These are phyloP conservation scores for Emericellopsis terricola DNA, from an alignment of 495 filamentous ascomycete genomes.

Conservation along the genomic window DNA sequence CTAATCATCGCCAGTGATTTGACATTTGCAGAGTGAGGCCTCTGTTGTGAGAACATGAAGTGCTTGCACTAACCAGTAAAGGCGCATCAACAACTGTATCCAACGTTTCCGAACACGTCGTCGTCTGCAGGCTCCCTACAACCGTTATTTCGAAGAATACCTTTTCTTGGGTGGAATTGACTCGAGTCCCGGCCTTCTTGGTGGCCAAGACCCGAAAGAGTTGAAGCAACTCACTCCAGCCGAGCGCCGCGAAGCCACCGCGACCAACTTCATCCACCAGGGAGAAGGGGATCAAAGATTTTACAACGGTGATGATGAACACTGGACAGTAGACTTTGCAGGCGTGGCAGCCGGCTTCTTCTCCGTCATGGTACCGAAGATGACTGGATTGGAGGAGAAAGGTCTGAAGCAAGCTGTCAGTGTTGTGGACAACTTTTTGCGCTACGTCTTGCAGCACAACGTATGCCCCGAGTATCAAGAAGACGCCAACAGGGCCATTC, in stretches of 20 bases:
- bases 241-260: conserved; percentile 42
- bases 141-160: conserved; percentile 58
- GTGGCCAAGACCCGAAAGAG: conserved; percentile 35
- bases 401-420: conserved; percentile 9
- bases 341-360: conserved; percentile 61
- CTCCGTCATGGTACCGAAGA: conserved; percentile 10
- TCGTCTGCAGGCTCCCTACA: conserved; percentile 43
- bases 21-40: conserved; percentile 19
- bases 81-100: conserved; percentile 73
- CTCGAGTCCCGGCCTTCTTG: conserved; percentile 44
- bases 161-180: conserved; percentile 73
- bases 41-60: not conserved
- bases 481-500: conserved; percentile 46
- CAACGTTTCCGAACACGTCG: conserved; percentile 62
- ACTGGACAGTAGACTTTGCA: conserved; percentile 70
- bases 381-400: conserved; percentile 7
- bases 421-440: conserved; percentile 71
- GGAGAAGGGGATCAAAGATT: conserved; percentile 15
- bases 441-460: conserved; percentile 66
- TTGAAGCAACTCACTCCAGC: conserved; percentile 10
- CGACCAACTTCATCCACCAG: conserved; percentile 39
- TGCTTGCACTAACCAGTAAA: conserved; percentile 8
- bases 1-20: conserved; percentile 10
- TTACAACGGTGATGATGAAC: conserved; percentile 23
- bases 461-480: conserved; percentile 67